phyloP scores from a whole-genome alignment of 306 rosid species.

The Gillenia trifoliata region DNA sequence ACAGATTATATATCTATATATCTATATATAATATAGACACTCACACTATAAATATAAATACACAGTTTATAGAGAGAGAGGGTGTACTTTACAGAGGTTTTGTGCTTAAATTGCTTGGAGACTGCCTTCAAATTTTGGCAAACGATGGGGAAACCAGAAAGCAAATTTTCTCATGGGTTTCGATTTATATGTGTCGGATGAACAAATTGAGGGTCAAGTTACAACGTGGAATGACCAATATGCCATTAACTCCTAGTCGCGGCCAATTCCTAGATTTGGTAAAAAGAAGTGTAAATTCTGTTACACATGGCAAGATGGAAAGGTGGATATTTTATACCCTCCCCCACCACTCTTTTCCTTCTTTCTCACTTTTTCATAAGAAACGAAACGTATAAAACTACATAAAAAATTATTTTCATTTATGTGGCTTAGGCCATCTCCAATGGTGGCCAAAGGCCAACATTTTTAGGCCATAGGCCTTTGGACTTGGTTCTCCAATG shows the following conservation, averaged over 20 bases:
- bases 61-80: slow-evolving; percentile 1
- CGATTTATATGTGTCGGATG: slow-evolving; percentile 8
- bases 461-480: too few relatives aligned
- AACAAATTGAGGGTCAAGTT: slow-evolving; percentile 4
- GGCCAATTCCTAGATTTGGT: not conserved
- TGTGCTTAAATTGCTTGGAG: slow-evolving; percentile 4
- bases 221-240: not conserved
- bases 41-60: slow-evolving; percentile 1
- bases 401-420: too few relatives aligned
- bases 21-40: too few relatives aligned
- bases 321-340: not conserved
- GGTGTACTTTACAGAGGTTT: not conserved
- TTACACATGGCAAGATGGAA: not conserved
- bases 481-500: too few relatives aligned
- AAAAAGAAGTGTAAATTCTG: not conserved
- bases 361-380: not conserved
- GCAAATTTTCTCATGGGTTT: slow-evolving; percentile 4
- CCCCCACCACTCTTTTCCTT: not conserved
- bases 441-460: too few relatives aligned
- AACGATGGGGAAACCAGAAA: slow-evolving; percentile 4
- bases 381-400: not conserved
- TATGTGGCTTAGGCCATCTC: too few relatives aligned
- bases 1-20: slow-evolving; percentile 18
- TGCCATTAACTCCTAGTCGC: not conserved
- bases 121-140: not conserved